Conservation (phyloP, 192 early-diverging fungal genomes). For the Phlyctochytrium arcticum region DNA sequence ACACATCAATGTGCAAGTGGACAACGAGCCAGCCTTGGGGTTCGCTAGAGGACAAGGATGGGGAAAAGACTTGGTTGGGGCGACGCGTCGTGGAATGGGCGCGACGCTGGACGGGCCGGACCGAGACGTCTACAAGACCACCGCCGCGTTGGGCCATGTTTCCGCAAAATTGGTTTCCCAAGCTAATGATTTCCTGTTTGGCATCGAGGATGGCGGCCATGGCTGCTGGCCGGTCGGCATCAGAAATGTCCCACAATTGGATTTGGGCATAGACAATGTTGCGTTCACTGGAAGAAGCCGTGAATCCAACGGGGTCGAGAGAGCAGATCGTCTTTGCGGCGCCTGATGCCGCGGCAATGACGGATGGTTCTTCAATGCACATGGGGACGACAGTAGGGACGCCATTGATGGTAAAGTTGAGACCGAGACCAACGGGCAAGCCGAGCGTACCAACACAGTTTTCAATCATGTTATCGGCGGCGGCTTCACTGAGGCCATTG, state of each 20-base stretch:
- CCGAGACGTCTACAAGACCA: constrained; percentile 53
- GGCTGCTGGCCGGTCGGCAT: no score
- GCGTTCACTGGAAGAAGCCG: constrained; percentile 49
- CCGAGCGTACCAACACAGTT: constrained; percentile 71
- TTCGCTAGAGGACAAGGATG: constrained; percentile 22
- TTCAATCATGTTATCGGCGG: constrained; percentile 78
- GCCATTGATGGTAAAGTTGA: constrained; percentile 70
- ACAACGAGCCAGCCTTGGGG: constrained; percentile 79
- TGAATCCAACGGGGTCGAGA: constrained; percentile 50
- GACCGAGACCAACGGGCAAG: constrained; percentile 65
- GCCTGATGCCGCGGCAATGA: constrained; percentile 74
- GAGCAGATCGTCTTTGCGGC: constrained; percentile 70
- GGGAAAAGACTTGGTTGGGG: neutral
- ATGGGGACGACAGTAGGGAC: constrained; percentile 61
- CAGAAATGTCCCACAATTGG: constrained; percentile 55
- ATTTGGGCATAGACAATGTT: constrained; percentile 74
- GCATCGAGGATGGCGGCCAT: no score
- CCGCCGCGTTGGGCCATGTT: constrained; percentile 67
- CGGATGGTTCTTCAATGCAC: constrained; percentile 75
- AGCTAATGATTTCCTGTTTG: constrained; percentile 35
- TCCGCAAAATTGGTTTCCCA: constrained; percentile 61
- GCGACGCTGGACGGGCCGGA: constrained; percentile 43
- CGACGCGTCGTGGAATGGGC: constrained; percentile 1
- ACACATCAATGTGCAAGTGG: constrained; percentile 72
- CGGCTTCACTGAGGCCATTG: constrained; percentile 56